phyloP scores from a whole-genome alignment of 208 protist species.

The Acanthamoeba sp. region DNA sequence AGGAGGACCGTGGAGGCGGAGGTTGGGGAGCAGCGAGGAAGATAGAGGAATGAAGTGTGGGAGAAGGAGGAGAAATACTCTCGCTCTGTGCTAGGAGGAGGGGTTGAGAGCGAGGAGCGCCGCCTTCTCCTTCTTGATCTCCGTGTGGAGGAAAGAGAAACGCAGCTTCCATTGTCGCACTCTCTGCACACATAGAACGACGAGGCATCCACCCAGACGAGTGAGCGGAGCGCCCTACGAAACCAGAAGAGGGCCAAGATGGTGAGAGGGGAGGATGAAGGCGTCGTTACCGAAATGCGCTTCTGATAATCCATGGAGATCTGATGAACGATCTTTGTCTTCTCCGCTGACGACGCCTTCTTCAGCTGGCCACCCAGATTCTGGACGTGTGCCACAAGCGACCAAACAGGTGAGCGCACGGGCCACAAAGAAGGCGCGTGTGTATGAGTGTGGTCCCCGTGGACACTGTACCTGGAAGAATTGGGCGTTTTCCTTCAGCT shows the following conservation, averaged over 20 bases:
- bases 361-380: slow-evolving; percentile 12
- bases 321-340: slow-evolving; percentile 15
- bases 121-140: slow-evolving; percentile 56
- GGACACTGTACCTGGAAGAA: not conserved
- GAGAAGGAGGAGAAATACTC: not conserved
- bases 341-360: slow-evolving; percentile 1
- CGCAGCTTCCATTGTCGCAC: slow-evolving; percentile 12
- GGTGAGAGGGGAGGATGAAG: not conserved
- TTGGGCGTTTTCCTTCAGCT: slow-evolving; percentile 30
- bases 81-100: not conserved
- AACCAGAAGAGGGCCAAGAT: not conserved
- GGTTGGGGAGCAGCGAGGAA: not conserved
- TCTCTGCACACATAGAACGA: not conserved
- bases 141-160: slow-evolving; percentile 14
- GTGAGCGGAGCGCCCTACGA: too few species aligned
- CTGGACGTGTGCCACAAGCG: not conserved
- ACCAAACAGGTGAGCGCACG: not conserved
- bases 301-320: slow-evolving; percentile 36
- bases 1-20: too few species aligned
- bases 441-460: not conserved
- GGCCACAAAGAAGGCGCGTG: not conserved
- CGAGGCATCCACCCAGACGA: too few species aligned
- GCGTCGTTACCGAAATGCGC: slow-evolving; percentile 14
- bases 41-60: not conserved
- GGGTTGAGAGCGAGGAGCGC: slow-evolving; percentile 26